These are phyloP conservation scores for Geotrichum europaeum DNA, from an alignment of 1,139 yeast species.

Conservation along the genomic window DNA sequence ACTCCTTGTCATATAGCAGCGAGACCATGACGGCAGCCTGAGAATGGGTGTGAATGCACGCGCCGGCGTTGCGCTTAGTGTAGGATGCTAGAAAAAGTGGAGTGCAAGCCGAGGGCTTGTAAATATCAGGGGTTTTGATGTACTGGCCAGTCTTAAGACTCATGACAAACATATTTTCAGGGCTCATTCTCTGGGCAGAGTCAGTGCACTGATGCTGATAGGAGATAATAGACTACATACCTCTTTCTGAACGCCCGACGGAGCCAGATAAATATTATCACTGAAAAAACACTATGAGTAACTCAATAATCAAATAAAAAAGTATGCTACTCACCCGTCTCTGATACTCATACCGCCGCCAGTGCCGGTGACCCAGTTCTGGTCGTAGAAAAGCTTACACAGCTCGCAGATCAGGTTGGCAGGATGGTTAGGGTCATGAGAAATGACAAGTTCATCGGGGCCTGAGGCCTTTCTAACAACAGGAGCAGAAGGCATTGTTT, in stretches of 20 bases:
- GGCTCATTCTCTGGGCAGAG: slow-evolving; percentile 49
- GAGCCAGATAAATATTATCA: slow-evolving; percentile 67
- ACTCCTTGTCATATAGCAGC: slow-evolving; percentile 61
- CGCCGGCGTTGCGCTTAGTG: slow-evolving; percentile 63
- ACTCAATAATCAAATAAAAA: background rate
- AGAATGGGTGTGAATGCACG: slow-evolving; percentile 93
- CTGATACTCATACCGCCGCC: slow-evolving; percentile 91
- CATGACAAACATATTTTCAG: slow-evolving; percentile 77
- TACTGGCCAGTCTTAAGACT: slow-evolving; percentile 51
- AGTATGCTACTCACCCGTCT: slow-evolving; percentile 39
- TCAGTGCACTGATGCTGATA: background rate
- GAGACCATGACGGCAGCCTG: slow-evolving; percentile 80
- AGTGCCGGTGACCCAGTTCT: slow-evolving; percentile 93
- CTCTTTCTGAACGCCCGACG: slow-evolving; percentile 94
- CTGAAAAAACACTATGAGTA: slow-evolving; percentile 15
- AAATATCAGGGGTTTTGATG: slow-evolving; percentile 54
- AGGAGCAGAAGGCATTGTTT: background rate
- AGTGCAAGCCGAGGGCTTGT: slow-evolving; percentile 89
- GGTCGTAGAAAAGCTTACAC: slow-evolving; percentile 68
- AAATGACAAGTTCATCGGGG: slow-evolving; percentile 37
- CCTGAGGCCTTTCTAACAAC: slow-evolving; percentile 15
- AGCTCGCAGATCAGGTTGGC: slow-evolving; percentile 81
- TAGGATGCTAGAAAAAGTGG: slow-evolving; percentile 81
- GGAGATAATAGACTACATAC: slow-evolving; percentile 18
- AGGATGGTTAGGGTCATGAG: slow-evolving; percentile 63